These are phyloP conservation scores for Umbellularia californica DNA, from an alignment of 164 flowering plant species.

Conservation along the genomic window DNA sequence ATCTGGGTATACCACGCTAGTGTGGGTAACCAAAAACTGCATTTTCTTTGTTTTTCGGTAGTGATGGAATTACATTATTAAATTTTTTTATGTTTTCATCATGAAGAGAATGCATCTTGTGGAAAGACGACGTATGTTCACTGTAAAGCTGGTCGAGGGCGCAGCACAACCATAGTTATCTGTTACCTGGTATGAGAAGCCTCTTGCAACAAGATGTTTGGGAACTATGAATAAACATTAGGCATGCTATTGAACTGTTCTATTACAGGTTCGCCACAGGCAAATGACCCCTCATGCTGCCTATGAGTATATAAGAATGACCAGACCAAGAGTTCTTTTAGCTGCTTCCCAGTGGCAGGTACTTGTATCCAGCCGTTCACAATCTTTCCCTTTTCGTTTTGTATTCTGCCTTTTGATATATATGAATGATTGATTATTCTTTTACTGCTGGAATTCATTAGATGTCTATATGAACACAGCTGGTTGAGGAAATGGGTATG, in stretches of 20 bases:
- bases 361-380: background rate
- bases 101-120: constrained; percentile 40
- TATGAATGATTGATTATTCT: background rate
- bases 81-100: background rate
- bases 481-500: too few relatives aligned
- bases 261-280: constrained; percentile 62
- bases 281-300: constrained; percentile 82
- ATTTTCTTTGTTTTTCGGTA: too few relatives aligned
- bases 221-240: background rate
- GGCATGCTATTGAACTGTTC: background rate
- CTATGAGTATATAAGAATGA: constrained; percentile 56
- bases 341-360: constrained; percentile 91
- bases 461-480: too few relatives aligned
- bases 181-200: constrained; percentile 69
- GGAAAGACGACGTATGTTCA: constrained; percentile 80
- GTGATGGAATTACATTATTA: too few relatives aligned
- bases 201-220: background rate
- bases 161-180: constrained; percentile 90
- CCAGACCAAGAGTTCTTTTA: constrained; percentile 82
- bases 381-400: background rate
- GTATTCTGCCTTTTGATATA: background rate
- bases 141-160: constrained; percentile 95
- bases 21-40: too few relatives aligned
- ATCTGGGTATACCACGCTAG: too few relatives aligned
- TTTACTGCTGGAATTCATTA: background rate